phyloP scores from a whole-genome alignment of 1,284 basidiomycete species.

The Phaffia rhodozyma region DNA sequence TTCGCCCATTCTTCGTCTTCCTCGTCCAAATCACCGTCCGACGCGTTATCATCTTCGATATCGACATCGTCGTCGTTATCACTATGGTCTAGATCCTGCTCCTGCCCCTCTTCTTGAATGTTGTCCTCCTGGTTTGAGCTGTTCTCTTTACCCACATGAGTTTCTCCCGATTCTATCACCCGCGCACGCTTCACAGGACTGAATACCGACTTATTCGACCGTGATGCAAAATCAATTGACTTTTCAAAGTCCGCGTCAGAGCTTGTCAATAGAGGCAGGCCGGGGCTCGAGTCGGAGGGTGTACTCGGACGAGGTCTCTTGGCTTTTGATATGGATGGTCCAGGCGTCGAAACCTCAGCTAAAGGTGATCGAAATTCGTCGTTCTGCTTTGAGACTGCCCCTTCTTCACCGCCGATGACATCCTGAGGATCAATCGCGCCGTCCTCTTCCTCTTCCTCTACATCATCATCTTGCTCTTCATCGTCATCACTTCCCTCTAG shows the following conservation, averaged over 20 bases:
- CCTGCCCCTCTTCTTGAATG: neutral
- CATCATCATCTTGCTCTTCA: conserved; percentile 21
- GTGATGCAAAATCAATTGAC: neutral
- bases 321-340: neutral
- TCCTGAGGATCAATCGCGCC: neutral
- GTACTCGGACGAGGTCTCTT: neutral
- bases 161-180: neutral
- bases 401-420: neutral
- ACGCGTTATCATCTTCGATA: neutral
- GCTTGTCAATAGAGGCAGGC: neutral
- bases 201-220: no score
- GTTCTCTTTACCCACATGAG: neutral
- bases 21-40: neutral
- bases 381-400: neutral
- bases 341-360: neutral
- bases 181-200: neutral
- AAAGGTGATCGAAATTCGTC: neutral
- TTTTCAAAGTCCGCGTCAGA: neutral
- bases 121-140: neutral
- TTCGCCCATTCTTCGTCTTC: conserved; percentile 13
- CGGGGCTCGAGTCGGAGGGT: neutral
- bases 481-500: conserved; percentile 25
- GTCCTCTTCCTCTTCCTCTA: conserved; percentile 21
- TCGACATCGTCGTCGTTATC: conserved; percentile 7
- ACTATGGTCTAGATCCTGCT: neutral